Conservation (phyloP, 2,329 filamentous ascomycete genomes). For the Sporothrix pseudoabietina region DNA sequence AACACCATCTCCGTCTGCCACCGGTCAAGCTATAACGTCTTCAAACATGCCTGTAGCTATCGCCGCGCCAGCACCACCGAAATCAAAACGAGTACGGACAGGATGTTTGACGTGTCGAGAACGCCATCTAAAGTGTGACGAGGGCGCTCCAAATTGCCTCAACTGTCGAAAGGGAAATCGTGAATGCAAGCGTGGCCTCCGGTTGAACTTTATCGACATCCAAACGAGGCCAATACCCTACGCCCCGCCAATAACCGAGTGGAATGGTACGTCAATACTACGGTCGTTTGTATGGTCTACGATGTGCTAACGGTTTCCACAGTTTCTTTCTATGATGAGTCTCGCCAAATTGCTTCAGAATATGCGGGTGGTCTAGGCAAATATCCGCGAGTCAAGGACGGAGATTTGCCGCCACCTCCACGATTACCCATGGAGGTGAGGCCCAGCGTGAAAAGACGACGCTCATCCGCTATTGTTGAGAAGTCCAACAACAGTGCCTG, state of each 20-base stretch:
- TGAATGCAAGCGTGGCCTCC: constrained; percentile 80
- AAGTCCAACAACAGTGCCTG: neutral
- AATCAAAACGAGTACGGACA: constrained; percentile 56
- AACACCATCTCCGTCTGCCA: neutral
- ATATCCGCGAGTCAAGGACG: constrained; percentile 63
- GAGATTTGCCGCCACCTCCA: constrained; percentile 39
- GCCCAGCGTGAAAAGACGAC: constrained; percentile 30
- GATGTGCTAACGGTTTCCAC: neutral
- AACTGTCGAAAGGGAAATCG: constrained; percentile 90
- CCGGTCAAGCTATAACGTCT: neutral
- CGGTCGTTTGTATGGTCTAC: neutral
- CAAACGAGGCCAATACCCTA: constrained; percentile 69
- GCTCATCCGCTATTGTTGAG: neutral
- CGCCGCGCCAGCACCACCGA: constrained; percentile 3
- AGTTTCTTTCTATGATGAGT: constrained; percentile 86
- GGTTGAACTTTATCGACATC: constrained; percentile 89
- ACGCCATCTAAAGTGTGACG: constrained; percentile 88
- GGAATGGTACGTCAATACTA: constrained; percentile 52
- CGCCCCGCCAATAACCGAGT: constrained; percentile 63
- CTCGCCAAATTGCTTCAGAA: constrained; percentile 84
- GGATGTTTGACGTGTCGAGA: constrained; percentile 90
- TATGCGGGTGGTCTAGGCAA: constrained; percentile 77
- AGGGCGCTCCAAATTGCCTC: constrained; percentile 63
- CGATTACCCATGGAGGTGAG: neutral
- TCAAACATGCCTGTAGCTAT: neutral